Base-by-base conservation (phyloP, 1,284 basidiomycete genomes). In the Ceratobasidium papillatum region DNA sequence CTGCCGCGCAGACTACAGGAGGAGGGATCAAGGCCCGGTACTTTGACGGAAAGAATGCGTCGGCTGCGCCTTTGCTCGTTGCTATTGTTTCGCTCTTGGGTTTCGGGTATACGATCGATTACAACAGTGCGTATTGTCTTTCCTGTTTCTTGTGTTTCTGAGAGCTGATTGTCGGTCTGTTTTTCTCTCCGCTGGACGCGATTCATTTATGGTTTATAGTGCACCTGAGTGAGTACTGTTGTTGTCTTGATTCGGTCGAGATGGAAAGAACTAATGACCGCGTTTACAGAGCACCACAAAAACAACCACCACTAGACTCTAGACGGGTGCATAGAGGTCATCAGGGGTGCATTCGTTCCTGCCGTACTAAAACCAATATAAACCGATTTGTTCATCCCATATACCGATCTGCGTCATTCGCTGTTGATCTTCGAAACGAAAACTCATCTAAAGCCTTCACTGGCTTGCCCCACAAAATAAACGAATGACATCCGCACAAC, bases 81-180 rank as follows among this genome's bases (percentile, higher is more conserved):
- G 85, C 90, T 78, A 91, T 98, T 80, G 84, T 90, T 77, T 89
- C 87, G 74, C 84, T 97, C 78, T 94, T 96, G 83, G 87, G 87
- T 76, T 84, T 97, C 79, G 93, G 95, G 68, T 98, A 96, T 84
- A 93, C 93, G 78, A 86, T 96, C 79, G 94, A 95, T 85, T 95
- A 95, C 84, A 91, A 95, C 85, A 94, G 94, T 95, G 83, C 82
- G 94, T 91, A 27, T 63, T 75, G 75, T 58, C 54, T 77, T n/a
- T n/a, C 75, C 27, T 32, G 22, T 14, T n/a, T 47, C 11, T 9
- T 8, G 52, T 14, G 52, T 56, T 3, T 25, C 30, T 2, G 25
- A 8, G n/a, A 32, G 52, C 52, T 56, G 25, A 36, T 12, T 72
- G 27, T 47, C 71, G 69, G 77, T 76, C 64, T 51, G 75, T 36